phyloP scores from a whole-genome alignment of 345 rosid genomes.

The Turnera subulata region DNA sequence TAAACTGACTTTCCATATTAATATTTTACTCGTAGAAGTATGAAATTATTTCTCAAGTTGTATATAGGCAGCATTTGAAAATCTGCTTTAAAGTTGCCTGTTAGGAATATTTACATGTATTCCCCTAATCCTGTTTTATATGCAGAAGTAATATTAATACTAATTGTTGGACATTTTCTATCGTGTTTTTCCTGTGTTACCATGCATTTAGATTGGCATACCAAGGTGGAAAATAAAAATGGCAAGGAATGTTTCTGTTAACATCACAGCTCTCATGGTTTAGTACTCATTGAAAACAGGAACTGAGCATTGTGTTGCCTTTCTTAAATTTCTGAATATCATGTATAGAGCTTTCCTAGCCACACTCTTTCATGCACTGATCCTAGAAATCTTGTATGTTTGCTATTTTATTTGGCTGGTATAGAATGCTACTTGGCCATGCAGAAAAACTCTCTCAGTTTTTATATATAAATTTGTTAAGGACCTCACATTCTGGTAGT shows the following conservation, averaged over 20 bases:
- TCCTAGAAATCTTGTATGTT: neutral
- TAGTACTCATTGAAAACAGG: neutral
- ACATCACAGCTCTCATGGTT: neutral
- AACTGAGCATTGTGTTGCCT: neutral
- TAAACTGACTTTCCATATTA: too few relatives aligned
- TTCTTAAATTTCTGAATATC: neutral
- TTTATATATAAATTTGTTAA: neutral
- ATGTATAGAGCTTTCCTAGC: neutral
- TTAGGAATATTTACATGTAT: too few relatives aligned
- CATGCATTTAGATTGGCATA: neutral
- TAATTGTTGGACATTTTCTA: neutral
- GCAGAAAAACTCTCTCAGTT: neutral
- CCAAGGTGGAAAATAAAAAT: neutral
- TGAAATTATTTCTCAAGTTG: too few relatives aligned
- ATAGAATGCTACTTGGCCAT: neutral
- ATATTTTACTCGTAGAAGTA: too few relatives aligned
- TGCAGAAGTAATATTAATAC: neutral
- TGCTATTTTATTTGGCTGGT: neutral
- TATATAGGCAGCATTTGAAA: too few relatives aligned
- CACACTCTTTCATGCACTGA: neutral
- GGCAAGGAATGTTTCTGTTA: too few relatives aligned
- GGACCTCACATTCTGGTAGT: conserved; percentile 20
- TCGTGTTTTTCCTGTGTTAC: neutral
- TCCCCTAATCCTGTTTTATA: neutral
- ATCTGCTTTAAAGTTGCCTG: too few relatives aligned